Conservation (phyloP, 371 early-diverging fungal species). For the Mucor circinelloides region DNA sequence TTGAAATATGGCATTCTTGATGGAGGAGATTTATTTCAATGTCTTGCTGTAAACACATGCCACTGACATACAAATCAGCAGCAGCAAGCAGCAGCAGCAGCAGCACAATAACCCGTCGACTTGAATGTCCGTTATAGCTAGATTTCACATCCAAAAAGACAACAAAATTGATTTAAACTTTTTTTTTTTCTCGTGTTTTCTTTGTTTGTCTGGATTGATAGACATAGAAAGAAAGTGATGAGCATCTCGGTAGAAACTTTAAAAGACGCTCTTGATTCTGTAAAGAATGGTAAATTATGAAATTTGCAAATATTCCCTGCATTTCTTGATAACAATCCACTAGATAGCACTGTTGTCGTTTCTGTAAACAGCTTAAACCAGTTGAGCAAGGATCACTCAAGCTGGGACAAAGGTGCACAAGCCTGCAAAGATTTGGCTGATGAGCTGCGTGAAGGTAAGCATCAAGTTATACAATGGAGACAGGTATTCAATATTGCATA, state of each 20-base stretch:
- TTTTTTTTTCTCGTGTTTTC: slow-evolving; percentile 4
- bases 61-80: not conserved
- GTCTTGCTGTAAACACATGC: not conserved
- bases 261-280: slow-evolving; percentile 5
- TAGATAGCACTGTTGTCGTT: not conserved
- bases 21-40: slow-evolving; percentile 1
- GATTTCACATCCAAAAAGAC: not conserved
- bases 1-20: slow-evolving; percentile 1
- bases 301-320: not conserved
- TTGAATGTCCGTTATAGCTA: not conserved
- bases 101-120: too few relatives aligned
- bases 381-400: slow-evolving; percentile 3
- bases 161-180: not conserved
- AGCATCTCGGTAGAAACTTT: slow-evolving; percentile 17
- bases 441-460: slow-evolving; percentile 19
- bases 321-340: not conserved
- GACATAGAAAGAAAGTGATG: not conserved
- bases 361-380: slow-evolving; percentile 7
- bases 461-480: not conserved
- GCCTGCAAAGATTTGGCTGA: slow-evolving; percentile 23
- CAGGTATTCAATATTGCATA: not conserved
- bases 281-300: slow-evolving; percentile 11
- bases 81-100: too few relatives aligned
- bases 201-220: not conserved
- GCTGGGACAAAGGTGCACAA: slow-evolving; percentile 7